Evolutionary conservation across 2,329 filamentous ascomycete genomes (phyloP).

Genomic region (Venturia carpophila): DNA sequence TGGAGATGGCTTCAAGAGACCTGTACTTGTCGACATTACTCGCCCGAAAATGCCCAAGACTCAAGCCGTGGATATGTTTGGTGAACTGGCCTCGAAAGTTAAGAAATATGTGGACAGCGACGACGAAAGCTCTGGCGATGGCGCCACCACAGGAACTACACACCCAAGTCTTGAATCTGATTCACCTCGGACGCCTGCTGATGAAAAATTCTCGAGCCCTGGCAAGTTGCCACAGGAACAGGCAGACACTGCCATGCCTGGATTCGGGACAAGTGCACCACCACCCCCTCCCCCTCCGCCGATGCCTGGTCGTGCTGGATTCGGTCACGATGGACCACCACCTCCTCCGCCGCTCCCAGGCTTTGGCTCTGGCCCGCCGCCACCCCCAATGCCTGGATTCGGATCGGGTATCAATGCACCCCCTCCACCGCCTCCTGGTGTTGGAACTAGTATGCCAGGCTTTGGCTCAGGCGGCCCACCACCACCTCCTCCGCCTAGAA

Average conservation of each 20-base stretch:
- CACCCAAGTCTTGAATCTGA: slow-evolving; percentile 67
- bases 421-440: slow-evolving; percentile 38
- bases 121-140: slow-evolving; percentile 57
- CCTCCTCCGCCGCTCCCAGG: slow-evolving; percentile 36
- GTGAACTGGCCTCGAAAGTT: slow-evolving; percentile 68
- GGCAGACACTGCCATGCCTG: slow-evolving; percentile 27
- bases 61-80: slow-evolving; percentile 59
- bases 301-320: slow-evolving; percentile 23
- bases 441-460: slow-evolving; percentile 35
- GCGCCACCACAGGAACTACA: slow-evolving; percentile 64
- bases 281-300: slow-evolving; percentile 28
- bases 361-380: slow-evolving; percentile 36
- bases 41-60: slow-evolving; percentile 51
- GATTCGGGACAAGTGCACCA: slow-evolving; percentile 37
- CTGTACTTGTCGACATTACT: slow-evolving; percentile 64
- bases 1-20: slow-evolving; percentile 58
- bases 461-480: slow-evolving; percentile 32
- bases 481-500: slow-evolving; percentile 36
- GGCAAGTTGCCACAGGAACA: slow-evolving; percentile 21
- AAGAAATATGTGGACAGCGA: slow-evolving; percentile 66
- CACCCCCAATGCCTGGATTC: slow-evolving; percentile 33
- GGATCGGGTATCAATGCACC: slow-evolving; percentile 35
- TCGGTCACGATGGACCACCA: slow-evolving; percentile 29
- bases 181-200: slow-evolving; percentile 58
- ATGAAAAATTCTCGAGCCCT: slow-evolving; percentile 47